Percentiles rank a stretch among this genome's conserved stretches.
phyloP scores from a whole-genome alignment of 2,329 filamentous ascomycete genomes.

The Epichloe gansuensis region DNA sequence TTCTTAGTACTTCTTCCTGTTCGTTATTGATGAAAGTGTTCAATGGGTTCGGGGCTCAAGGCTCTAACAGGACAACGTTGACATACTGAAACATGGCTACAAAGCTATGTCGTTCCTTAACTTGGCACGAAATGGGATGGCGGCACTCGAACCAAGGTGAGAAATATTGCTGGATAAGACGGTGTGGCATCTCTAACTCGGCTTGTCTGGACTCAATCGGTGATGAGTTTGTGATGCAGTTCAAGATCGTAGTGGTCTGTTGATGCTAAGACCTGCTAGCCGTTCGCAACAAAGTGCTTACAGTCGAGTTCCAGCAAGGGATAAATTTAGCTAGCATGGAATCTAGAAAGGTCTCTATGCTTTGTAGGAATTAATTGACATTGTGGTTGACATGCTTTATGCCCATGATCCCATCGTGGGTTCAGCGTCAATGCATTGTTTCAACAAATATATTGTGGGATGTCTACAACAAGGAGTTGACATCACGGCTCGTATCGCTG shows the following conservation, averaged over 20 bases:
- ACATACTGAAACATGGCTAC: not conserved
- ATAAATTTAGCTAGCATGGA: not conserved
- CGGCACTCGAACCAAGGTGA: not conserved
- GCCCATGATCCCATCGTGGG: too few relatives aligned
- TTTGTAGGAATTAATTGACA: not conserved
- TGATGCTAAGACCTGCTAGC: not conserved
- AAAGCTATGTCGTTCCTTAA: not conserved
- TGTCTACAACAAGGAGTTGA: too few relatives aligned
- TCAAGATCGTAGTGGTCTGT: not conserved
- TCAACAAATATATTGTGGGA: too few relatives aligned
- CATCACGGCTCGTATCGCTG: too few relatives aligned
- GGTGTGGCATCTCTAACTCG: not conserved
- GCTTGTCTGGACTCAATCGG: not conserved
- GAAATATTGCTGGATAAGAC: not conserved
- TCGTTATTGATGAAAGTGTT: not conserved
- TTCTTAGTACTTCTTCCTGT: conserved; percentile 30
- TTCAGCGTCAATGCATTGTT: too few relatives aligned
- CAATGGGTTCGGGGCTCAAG: too few relatives aligned
- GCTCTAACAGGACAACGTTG: too few relatives aligned
- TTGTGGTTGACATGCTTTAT: not conserved
- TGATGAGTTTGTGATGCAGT: not conserved
- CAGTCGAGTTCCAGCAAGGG: not conserved
- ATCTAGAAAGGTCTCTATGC: not conserved
- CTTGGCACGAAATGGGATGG: not conserved
- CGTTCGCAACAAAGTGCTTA: not conserved